A percentile compares a stretch with the other conserved stretches of the same genome.
Conservation (phyloP, 805 yeast species). For the Lipomyces chichibuensis region DNA sequence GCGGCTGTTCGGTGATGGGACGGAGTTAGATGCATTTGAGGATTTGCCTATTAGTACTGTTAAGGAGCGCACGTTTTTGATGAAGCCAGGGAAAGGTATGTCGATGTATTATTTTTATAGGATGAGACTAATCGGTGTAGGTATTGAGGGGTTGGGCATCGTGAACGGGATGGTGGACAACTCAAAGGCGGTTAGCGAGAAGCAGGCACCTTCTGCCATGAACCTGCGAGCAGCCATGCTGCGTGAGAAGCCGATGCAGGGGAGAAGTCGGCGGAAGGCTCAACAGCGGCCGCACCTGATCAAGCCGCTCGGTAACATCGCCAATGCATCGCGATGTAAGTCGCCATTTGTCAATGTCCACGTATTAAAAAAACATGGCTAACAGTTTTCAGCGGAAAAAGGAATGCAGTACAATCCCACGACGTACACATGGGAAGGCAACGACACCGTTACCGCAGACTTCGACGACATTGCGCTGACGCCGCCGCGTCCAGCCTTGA, state of each 20-base stretch:
- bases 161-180: constrained; percentile 2
- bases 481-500: constrained; percentile 46
- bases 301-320: constrained; percentile 32
- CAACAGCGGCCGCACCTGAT: constrained; percentile 35
- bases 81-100: constrained; percentile 3
- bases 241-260: constrained; percentile 11
- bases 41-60: constrained; percentile 36
- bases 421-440: constrained; percentile 64
- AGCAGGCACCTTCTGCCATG: neutral
- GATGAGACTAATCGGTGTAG: neutral
- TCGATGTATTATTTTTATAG: neutral
- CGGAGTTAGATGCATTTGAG: constrained; percentile 44
- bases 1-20: constrained; percentile 40
- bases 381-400: constrained; percentile 25
- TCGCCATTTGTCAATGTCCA: neutral
- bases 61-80: constrained; percentile 20
- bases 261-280: constrained; percentile 9
- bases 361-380: neutral
- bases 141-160: constrained; percentile 4
- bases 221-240: neutral
- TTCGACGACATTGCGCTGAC: constrained; percentile 50
- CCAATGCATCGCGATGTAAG: constrained; percentile 21
- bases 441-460: constrained; percentile 57
- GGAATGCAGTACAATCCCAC: constrained; percentile 60
- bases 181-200: neutral